Evolutionary conservation across 345 rosid genomes (phyloP), one percentile per base, ranked within the genome.

Genomic region (Populus pruinosa): DNA sequence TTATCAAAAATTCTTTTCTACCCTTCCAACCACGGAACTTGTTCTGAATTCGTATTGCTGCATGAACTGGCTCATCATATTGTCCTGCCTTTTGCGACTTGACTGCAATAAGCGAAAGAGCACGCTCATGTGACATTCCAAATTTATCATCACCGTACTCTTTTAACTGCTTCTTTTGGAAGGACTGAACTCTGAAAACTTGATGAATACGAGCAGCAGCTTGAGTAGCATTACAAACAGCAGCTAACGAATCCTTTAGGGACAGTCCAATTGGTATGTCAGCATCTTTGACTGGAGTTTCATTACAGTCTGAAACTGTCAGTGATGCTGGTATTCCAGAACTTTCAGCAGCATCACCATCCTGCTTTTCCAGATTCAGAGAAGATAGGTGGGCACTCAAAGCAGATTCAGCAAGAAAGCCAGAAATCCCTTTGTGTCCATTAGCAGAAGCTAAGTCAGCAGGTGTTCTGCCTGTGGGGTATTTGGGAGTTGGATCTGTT

Each of bases 391-490:
- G 93, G 12, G 89, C 75, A 49, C 90, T 86, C 85, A 92, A 80
- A 76, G 88, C 82, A 81, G 84, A 91, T 76, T 92, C 99, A 36
- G 99, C 96, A 77, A 95, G 99, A 84, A 87, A 95, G 73, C 93
- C 99, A 53, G 98, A 90, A 64, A 92, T 95, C 80, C 98, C 99
- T 89, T 92, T 95, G 86, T 93, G 93, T 56, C 96, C 96, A 72
- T 87, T 90, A 62, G 89, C 86, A 66, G 95, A 91, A 70, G 98
- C 99, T 44, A 93, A 83, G 78, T 91, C 98, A 53, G 99, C 93
- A 68, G 99, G 91, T 73, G 98, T 89, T 82, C 88, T 85, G 77
- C 94, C 91, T 16, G 84, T 67, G 67, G 93, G 90, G 76, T 87
- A 85, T 79, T 79, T 76, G 53, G 96, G 93, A 33, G 90, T 88